These are phyloP conservation scores for Epithele typhae DNA, from an alignment of 768 basidiomycete genomes.

Conservation along the genomic window DNA sequence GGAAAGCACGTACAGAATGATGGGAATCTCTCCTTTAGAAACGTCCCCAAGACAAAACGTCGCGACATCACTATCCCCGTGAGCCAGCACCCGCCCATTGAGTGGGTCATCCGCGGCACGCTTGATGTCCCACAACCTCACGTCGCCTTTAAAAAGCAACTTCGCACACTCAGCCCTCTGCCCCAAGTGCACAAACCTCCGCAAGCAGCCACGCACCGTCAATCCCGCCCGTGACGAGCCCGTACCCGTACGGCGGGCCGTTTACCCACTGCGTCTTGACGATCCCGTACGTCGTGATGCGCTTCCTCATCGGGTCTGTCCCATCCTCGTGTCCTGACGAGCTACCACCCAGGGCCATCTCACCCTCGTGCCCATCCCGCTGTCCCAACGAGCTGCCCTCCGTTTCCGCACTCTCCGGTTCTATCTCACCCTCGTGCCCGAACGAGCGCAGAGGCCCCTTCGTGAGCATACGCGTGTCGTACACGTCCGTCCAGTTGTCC, in stretches of 20 bases:
- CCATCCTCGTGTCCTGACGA: too few species aligned
- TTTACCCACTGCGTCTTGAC: conserved; percentile 52
- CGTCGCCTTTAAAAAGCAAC: too few species aligned
- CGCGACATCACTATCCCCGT: conserved; percentile 52
- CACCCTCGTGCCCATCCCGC: not conserved
- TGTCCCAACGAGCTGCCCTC: too few species aligned
- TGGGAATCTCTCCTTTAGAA: conserved; percentile 44
- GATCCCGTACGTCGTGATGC: conserved; percentile 38
- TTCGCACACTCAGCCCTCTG: too few species aligned
- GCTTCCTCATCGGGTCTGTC: not conserved
- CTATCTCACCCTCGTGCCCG: conserved; percentile 33
- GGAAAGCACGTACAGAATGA: conserved; percentile 52
- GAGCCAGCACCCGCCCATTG: conserved; percentile 49
- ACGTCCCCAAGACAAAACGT: conserved; percentile 57
- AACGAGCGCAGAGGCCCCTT: conserved; percentile 45
- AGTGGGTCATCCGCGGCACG: conserved; percentile 30
- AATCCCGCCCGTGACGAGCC: conserved; percentile 56
- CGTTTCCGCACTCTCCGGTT: not conserved
- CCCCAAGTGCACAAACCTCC: not conserved
- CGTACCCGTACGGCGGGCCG: conserved; percentile 32
- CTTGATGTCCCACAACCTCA: conserved; percentile 62
- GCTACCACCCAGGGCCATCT: too few species aligned
- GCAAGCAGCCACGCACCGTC: conserved; percentile 45
- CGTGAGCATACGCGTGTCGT: conserved; percentile 53
- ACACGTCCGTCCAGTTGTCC: conserved; percentile 58